Conservation (phyloP, 805 yeast species). For the Dipodascopsis uninucleata region DNA sequence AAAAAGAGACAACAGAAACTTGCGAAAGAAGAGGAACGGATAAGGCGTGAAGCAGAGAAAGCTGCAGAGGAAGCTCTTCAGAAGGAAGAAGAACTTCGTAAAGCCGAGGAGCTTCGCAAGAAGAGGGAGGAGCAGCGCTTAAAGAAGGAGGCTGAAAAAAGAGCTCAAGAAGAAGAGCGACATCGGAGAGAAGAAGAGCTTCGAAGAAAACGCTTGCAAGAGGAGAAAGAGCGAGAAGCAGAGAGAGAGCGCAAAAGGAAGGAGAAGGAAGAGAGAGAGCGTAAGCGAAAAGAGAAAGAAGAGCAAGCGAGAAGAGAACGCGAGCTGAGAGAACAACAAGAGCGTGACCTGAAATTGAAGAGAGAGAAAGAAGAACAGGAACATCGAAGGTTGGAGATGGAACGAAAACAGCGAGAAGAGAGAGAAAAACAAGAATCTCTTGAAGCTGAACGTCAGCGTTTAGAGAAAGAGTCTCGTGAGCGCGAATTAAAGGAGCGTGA, state of each 20-base stretch:
- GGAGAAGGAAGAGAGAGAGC: slow-evolving; percentile 27
- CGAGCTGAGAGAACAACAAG: slow-evolving; percentile 17
- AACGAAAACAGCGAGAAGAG: slow-evolving; percentile 18
- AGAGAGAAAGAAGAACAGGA: slow-evolving; percentile 20
- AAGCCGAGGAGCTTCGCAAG: slow-evolving; percentile 26
- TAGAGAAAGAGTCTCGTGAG: slow-evolving; percentile 23
- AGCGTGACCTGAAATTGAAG: slow-evolving; percentile 21
- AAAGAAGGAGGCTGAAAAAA: slow-evolving; percentile 31
- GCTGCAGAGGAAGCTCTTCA: slow-evolving; percentile 31
- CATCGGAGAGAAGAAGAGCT: slow-evolving; percentile 26
- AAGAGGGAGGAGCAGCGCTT: slow-evolving; percentile 27
- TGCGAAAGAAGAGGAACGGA: slow-evolving; percentile 42
- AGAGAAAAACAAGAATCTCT: slow-evolving; percentile 21
- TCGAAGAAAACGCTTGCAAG: slow-evolving; percentile 22
- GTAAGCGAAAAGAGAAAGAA: slow-evolving; percentile 21
- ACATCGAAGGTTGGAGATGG: slow-evolving; percentile 13
- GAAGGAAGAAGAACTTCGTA: slow-evolving; percentile 24
- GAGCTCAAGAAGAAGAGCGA: slow-evolving; percentile 34
- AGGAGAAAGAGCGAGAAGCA: slow-evolving; percentile 24
- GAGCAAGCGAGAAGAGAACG: slow-evolving; percentile 19
- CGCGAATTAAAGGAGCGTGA: slow-evolving; percentile 25
- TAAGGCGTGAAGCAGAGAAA: slow-evolving; percentile 37
- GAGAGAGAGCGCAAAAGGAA: slow-evolving; percentile 21
- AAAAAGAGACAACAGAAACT: slow-evolving; percentile 40
- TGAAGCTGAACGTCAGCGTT: slow-evolving; percentile 19